These are phyloP conservation scores for Phytophthora colocasiae DNA, from an alignment of 352 stramenopile genomes.

Conservation along the genomic window DNA sequence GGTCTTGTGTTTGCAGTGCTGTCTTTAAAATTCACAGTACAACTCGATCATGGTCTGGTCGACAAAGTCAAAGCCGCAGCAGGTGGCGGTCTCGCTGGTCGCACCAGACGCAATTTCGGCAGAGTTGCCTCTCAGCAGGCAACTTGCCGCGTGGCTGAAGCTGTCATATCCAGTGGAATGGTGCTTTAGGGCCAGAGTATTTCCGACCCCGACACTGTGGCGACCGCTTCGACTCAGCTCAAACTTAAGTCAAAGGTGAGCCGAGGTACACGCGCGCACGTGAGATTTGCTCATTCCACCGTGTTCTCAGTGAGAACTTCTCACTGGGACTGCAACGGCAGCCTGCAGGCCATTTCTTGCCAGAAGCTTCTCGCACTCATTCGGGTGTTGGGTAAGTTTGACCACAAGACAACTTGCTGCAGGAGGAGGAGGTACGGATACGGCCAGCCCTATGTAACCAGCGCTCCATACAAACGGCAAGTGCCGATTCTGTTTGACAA, in stretches of 20 bases:
- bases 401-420: not conserved
- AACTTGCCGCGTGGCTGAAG: too few species aligned
- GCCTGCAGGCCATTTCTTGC: constrained; percentile 12
- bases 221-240: not conserved
- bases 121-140: too few species aligned
- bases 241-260: not conserved
- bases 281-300: constrained; percentile 28
- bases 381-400: constrained; percentile 26
- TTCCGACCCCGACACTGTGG: not conserved
- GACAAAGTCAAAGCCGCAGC: not conserved
- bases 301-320: too few species aligned
- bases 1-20: too few species aligned
- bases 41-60: not conserved
- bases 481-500: constrained; percentile 4
- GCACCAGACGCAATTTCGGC: not conserved
- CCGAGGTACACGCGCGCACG: constrained; percentile 27
- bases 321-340: not conserved
- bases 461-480: constrained; percentile 21
- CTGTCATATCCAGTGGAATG: too few species aligned
- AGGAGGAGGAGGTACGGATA: constrained; percentile 18
- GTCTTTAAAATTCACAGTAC: too few species aligned
- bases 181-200: constrained; percentile 12
- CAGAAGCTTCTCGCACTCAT: constrained; percentile 17
- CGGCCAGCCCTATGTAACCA: constrained; percentile 31
- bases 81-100: constrained; percentile 31